Conservation (phyloP, 345 rosid species). For the Eucalyptus microcorys region DNA sequence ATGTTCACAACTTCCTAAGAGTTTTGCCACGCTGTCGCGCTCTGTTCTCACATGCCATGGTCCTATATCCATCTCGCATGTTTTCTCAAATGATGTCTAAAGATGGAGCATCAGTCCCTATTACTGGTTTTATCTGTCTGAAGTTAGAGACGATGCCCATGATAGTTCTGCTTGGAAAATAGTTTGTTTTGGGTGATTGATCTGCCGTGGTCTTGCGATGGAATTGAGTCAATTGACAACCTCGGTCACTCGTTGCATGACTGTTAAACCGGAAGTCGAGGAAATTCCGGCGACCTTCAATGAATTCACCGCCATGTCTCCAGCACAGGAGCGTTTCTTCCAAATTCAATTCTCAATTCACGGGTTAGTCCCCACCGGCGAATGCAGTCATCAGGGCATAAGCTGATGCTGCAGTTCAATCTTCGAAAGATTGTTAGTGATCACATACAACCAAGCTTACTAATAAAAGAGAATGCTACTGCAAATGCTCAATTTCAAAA, state of each 20-base stretch:
- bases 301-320: background rate
- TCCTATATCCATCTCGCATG: background rate
- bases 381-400: background rate
- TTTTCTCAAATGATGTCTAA: background rate
- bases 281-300: background rate
- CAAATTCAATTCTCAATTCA: background rate
- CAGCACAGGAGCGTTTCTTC: background rate
- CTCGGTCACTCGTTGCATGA: too few species aligned
- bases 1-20: background rate
- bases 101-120: background rate
- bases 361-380: background rate
- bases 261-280: background rate
- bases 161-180: background rate
- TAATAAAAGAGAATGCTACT: background rate
- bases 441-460: background rate
- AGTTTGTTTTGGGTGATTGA: background rate
- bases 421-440: background rate
- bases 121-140: background rate
- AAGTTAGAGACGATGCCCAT: background rate
- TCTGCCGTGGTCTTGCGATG: background rate
- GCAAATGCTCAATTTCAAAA: background rate
- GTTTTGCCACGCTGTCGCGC: background rate
- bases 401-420: background rate
- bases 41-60: background rate
- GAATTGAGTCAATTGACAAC: too few species aligned